phyloP scores from a whole-genome alignment of 176 grass and related monocot genomes.

The Areca catechu region DNA sequence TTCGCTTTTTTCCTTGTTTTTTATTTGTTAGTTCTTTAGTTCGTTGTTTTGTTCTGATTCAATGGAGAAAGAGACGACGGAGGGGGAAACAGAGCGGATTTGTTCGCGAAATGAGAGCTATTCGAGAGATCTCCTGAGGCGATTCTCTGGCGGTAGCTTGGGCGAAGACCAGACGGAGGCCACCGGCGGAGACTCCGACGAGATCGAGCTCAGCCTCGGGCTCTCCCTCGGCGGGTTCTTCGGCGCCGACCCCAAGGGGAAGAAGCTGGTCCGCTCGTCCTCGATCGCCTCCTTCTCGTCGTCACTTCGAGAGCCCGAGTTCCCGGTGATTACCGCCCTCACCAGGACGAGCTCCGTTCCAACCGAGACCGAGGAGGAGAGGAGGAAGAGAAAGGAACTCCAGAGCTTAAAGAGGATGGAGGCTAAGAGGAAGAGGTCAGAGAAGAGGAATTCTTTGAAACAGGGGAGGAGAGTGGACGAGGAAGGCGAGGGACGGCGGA shows the following conservation, averaged over 20 bases:
- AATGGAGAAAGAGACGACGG: background rate
- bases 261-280: constrained; percentile 44
- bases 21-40: too few species aligned
- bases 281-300: constrained; percentile 58
- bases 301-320: constrained; percentile 25
- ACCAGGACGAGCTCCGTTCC: constrained; percentile 71
- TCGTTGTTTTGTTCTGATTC: too few species aligned
- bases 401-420: constrained; percentile 63
- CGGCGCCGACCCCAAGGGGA: constrained; percentile 50
- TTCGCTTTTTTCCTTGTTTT: too few species aligned
- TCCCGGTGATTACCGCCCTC: constrained; percentile 18
- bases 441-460: constrained; percentile 68
- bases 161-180: constrained; percentile 9
- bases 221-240: constrained; percentile 80
- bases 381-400: constrained; percentile 47
- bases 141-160: constrained; percentile 24
- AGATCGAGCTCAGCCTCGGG: constrained; percentile 70
- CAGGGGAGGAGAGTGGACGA: constrained; percentile 4
- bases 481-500: constrained; percentile 3
- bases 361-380: constrained; percentile 46
- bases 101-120: background rate
- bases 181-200: constrained; percentile 29
- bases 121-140: constrained; percentile 49
- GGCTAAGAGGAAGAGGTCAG: constrained; percentile 81
- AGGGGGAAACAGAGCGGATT: background rate